Base-by-base conservation (phyloP, 331 rosid genomes). In the Stylosanthes scabra region DNA sequence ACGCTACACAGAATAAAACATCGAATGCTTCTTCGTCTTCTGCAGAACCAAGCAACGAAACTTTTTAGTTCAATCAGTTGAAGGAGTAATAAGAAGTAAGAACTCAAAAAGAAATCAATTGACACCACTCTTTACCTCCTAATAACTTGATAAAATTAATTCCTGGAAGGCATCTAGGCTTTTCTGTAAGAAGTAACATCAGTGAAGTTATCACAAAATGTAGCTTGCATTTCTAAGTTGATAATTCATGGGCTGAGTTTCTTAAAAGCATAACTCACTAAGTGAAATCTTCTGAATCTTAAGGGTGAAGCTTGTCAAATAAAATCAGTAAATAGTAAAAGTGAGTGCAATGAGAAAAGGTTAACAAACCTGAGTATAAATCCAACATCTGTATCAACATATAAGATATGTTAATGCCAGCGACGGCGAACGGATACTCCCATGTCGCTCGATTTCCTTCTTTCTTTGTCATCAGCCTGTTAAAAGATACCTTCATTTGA, bases 401-500 rank as follows among this genome's bases (percentile, higher is more conserved):
- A 78, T 81, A 91, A 29, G 99, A 85, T 67, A 95, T 74, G 59
- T 95, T 95, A 58, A 91, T 87, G 81, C 99, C 99, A 27, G 99
- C 99, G 78, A 83, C 99, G 62, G 97, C 96, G 76, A 94, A 94
- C n/a, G 99, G 99, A 75, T 95, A 95, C 77, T 95, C 99, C 97
- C 97, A 95, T n/a, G 83, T 86, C 63, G 97, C 97, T 71, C 97
- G 86, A 0, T 74, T 66, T 64, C 99, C 99, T 2, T 68, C 99
- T 86, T 84, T 85, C 89, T 95, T 95, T 61, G 80, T 71, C 83
- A 91, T 74, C 79, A 95, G 80, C 93, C 91, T 95, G 78, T 80
- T 96, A 72, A 95, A 95, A 86, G 97, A 91, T 74, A 84, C 97
- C 99, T 95, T 87, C 93, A 82, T 87, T 88, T 86, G 87, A 82